phyloP scores from a whole-genome alignment of 2,329 filamentous ascomycete species.

The Didymella sp. region DNA sequence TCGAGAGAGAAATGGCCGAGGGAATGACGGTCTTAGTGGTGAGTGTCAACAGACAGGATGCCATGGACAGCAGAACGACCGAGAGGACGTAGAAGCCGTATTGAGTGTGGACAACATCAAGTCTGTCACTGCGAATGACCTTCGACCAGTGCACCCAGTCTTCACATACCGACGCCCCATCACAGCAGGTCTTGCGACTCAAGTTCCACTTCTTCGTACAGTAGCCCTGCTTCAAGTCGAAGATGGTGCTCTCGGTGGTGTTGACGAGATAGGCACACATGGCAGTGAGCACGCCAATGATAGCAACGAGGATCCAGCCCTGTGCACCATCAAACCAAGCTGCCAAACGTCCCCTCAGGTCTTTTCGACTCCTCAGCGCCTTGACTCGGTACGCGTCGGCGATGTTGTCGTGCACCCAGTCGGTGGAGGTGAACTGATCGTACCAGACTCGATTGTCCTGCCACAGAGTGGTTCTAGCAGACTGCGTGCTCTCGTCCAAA shows the following conservation, averaged over 20 bases:
- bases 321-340: conserved; percentile 85
- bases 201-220: conserved; percentile 74
- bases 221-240: conserved; percentile 91
- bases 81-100: conserved; percentile 77
- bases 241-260: conserved; percentile 82
- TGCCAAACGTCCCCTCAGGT: conserved; percentile 79
- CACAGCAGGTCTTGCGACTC: conserved; percentile 72
- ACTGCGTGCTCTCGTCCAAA: conserved; percentile 61
- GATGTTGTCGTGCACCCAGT: conserved; percentile 98
- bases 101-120: conserved; percentile 69
- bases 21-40: conserved; percentile 94
- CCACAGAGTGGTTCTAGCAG: conserved; percentile 71
- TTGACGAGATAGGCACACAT: conserved; percentile 88
- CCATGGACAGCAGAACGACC: conserved; percentile 72
- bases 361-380: conserved; percentile 79
- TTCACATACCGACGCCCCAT: conserved; percentile 61
- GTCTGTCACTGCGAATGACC: conserved; percentile 58
- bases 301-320: conserved; percentile 90
- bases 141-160: conserved; percentile 72
- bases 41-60: conserved; percentile 81
- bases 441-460: conserved; percentile 95
- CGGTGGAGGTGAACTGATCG: conserved; percentile 95
- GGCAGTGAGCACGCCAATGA: conserved; percentile 87
- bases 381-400: conserved; percentile 91
- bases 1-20: conserved; percentile 83